These are phyloP conservation scores for Mariannaea elegans DNA, from an alignment of 2,329 filamentous ascomycete species.

Conservation along the genomic window DNA sequence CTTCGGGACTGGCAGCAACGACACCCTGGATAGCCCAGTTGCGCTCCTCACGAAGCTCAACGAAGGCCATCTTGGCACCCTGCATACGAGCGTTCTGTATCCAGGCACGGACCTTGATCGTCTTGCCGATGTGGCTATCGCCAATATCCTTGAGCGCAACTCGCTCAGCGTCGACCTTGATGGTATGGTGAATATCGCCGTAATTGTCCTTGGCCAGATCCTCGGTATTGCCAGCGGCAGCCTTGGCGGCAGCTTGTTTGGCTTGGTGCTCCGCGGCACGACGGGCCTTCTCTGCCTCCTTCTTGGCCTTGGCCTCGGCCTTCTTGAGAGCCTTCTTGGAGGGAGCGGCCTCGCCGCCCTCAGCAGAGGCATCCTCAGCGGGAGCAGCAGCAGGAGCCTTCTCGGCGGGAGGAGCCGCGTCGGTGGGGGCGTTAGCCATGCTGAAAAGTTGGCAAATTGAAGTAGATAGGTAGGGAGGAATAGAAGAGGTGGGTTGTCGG, in stretches of 20 bases:
- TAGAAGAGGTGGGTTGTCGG: conserved; percentile 11
- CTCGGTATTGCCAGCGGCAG: conserved; percentile 71
- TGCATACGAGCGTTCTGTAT: conserved; percentile 90
- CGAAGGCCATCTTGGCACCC: conserved; percentile 89
- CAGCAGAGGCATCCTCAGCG: conserved; percentile 22
- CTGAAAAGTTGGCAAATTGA: conserved; percentile 12
- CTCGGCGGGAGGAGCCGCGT: conserved; percentile 30
- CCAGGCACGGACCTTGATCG: conserved; percentile 80
- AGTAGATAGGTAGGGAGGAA: conserved; percentile 5
- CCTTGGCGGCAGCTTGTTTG: conserved; percentile 72
- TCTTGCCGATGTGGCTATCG: conserved; percentile 72
- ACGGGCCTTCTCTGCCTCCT: conserved; percentile 82
- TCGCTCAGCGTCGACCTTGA: conserved; percentile 64
- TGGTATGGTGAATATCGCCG: conserved; percentile 71
- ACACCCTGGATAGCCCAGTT: conserved; percentile 86
- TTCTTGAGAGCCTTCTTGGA: conserved; percentile 79
- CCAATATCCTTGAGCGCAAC: conserved; percentile 70
- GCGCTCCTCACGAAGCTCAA: conserved; percentile 81
- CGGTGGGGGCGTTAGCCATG: conserved; percentile 36
- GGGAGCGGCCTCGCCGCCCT: conserved; percentile 34
- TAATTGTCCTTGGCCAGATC: conserved; percentile 82
- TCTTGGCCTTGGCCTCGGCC: conserved; percentile 84
- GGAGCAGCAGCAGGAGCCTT: conserved; percentile 19
- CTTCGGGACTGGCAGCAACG: conserved; percentile 73
- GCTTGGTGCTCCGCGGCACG: conserved; percentile 79